Conservation (phyloP, 2,329 filamentous ascomycete species). For the Fusarium fracticaudum region DNA sequence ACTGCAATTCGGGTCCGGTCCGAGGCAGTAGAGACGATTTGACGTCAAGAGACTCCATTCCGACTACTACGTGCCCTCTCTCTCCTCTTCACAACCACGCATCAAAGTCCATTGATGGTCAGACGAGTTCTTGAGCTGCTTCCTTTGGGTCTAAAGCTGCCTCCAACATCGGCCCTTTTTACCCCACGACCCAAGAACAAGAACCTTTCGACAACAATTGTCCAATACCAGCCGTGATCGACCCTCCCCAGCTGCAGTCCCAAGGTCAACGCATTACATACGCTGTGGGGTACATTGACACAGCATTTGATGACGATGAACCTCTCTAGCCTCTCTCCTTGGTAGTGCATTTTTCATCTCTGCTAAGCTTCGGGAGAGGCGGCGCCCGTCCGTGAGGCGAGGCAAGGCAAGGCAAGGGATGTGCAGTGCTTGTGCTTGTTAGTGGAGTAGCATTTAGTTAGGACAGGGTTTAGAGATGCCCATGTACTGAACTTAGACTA, state of each 20-base stretch:
- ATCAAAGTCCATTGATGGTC: background rate
- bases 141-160: background rate
- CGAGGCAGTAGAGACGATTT: background rate
- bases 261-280: background rate
- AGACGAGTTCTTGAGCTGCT: background rate
- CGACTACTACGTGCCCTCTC: background rate
- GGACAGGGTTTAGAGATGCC: background rate
- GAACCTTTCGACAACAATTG: conserved; percentile 4
- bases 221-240: conserved; percentile 14
- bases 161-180: conserved; percentile 37
- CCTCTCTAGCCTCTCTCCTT: background rate
- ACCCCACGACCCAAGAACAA: conserved; percentile 22
- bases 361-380: background rate
- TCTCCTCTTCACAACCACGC: background rate
- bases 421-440: background rate
- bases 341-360: background rate
- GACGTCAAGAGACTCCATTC: conserved; percentile 5
- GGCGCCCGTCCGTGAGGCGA: background rate
- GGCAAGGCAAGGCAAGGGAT: conserved; percentile 7
- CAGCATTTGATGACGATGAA: conserved; percentile 20
- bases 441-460: background rate
- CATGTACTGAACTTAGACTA: conserved; percentile 6
- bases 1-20: background rate
- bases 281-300: conserved; percentile 24
- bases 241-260: conserved; percentile 18